Evolutionary conservation across 1,284 basidiomycete genomes (phyloP).

Genomic region (Leccinum cinnamomeum): DNA sequence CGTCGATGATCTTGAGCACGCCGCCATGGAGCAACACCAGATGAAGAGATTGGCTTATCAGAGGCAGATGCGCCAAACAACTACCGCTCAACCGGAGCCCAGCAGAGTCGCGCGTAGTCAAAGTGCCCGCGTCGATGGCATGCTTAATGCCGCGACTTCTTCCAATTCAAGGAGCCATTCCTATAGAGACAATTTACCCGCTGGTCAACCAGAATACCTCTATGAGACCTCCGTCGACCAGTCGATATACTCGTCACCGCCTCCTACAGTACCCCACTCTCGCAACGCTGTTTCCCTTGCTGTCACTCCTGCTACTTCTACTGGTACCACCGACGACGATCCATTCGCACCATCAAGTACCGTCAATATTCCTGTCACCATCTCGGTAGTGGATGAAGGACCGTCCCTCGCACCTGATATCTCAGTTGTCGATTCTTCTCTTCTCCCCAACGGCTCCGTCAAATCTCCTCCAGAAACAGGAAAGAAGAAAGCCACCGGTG

Average conservation of each 20-base stretch:
- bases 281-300: slow-evolving; percentile 47
- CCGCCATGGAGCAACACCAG: slow-evolving; percentile 83
- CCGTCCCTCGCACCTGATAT: slow-evolving; percentile 30
- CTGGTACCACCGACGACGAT: slow-evolving; percentile 47
- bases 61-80: slow-evolving; percentile 61
- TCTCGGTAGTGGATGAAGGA: slow-evolving; percentile 33
- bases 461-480: slow-evolving; percentile 34
- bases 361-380: slow-evolving; percentile 36
- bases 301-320: slow-evolving; percentile 42
- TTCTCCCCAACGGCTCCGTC: slow-evolving; percentile 21
- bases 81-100: slow-evolving; percentile 36
- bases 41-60: slow-evolving; percentile 81
- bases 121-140: slow-evolving; percentile 45
- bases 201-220: slow-evolving; percentile 47
- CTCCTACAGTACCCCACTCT: slow-evolving; percentile 33
- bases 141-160: slow-evolving; percentile 30
- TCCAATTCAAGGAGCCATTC: slow-evolving; percentile 37
- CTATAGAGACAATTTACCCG: slow-evolving; percentile 39
- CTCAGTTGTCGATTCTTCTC: slow-evolving; percentile 23
- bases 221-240: slow-evolving; percentile 53
- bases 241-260: slow-evolving; percentile 42
- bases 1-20: slow-evolving; percentile 77
- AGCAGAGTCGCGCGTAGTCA: slow-evolving; percentile 45
- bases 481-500: slow-evolving; percentile 40
- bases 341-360: slow-evolving; percentile 46